These are phyloP conservation scores for Celoporthe dispersa DNA, from an alignment of 2,329 filamentous ascomycete species.

Conservation along the genomic window DNA sequence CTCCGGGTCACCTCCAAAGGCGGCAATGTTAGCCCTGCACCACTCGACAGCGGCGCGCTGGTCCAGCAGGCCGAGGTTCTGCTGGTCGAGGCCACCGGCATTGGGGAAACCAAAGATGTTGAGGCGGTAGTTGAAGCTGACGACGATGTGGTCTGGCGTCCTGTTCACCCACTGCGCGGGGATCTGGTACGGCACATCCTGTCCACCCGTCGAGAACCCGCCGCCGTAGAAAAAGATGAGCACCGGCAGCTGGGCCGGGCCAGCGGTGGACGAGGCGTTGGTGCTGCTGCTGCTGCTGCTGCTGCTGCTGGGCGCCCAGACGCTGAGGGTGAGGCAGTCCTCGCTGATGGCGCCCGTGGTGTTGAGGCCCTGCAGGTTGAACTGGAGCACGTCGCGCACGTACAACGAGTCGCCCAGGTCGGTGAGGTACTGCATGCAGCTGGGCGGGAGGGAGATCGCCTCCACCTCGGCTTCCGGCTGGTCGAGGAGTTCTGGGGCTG, in stretches of 20 bases:
- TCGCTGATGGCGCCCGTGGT: conserved; percentile 31
- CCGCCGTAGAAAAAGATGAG: conserved; percentile 37
- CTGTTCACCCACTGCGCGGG: conserved; percentile 37
- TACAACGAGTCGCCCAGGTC: conserved; percentile 25
- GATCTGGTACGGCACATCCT: conserved; percentile 36
- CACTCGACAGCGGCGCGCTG: conserved; percentile 58
- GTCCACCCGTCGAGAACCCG: conserved; percentile 36
- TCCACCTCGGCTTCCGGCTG: conserved; percentile 27
- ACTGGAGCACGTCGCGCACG: conserved; percentile 31
- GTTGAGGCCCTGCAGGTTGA: conserved; percentile 35
- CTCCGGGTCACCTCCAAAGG: conserved; percentile 54
- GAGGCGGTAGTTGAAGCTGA: conserved; percentile 39
- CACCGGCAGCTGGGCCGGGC: conserved; percentile 29
- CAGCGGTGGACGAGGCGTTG: not conserved
- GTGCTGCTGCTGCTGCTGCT: conserved; percentile 1
- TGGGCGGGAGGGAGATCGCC: conserved; percentile 31
- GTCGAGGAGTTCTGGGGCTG: conserved; percentile 32
- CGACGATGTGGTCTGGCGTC: conserved; percentile 37
- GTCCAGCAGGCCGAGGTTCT: conserved; percentile 58
- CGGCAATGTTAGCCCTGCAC: conserved; percentile 52
- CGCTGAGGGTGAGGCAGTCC: conserved; percentile 34
- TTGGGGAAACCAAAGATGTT: conserved; percentile 40
- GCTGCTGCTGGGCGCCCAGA: conserved; percentile 31
- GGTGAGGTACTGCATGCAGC: conserved; percentile 34
- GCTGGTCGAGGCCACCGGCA: conserved; percentile 35